Evolutionary conservation across 2,329 filamentous ascomycete genomes (phyloP).

Genomic region (Myriosclerotinia curreyana): DNA sequence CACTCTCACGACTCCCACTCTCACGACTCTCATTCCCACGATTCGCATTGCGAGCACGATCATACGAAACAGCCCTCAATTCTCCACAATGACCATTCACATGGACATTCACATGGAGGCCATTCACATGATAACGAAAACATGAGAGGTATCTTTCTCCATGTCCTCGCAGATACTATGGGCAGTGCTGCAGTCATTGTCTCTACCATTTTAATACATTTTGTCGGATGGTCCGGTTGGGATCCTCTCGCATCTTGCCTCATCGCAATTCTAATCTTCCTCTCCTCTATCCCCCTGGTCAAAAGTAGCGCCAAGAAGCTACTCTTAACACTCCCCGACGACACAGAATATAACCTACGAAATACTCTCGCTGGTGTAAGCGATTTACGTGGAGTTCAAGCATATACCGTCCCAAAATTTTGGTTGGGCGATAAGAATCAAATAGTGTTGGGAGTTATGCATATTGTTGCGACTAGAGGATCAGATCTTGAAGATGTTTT

Average conservation of each 20-base stretch:
- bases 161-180: slow-evolving; percentile 90
- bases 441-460: slow-evolving; percentile 76
- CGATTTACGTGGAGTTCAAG: slow-evolving; percentile 76
- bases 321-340: slow-evolving; percentile 78
- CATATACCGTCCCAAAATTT: slow-evolving; percentile 84
- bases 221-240: slow-evolving; percentile 88
- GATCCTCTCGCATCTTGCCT: slow-evolving; percentile 91
- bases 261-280: slow-evolving; percentile 88
- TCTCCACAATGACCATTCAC: slow-evolving; percentile 38
- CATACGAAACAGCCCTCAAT: slow-evolving; percentile 23
- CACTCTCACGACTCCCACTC: slow-evolving; percentile 30
- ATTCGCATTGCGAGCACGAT: slow-evolving; percentile 33
- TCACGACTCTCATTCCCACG: not conserved
- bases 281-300: slow-evolving; percentile 87
- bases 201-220: slow-evolving; percentile 82
- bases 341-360: slow-evolving; percentile 82
- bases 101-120: slow-evolving; percentile 36
- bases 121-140: slow-evolving; percentile 83
- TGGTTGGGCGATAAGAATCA: slow-evolving; percentile 75
- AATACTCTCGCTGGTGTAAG: slow-evolving; percentile 81
- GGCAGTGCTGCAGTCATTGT: slow-evolving; percentile 93
- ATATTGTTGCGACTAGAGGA: slow-evolving; percentile 71
- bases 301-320: slow-evolving; percentile 78
- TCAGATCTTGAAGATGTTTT: slow-evolving; percentile 80
- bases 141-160: slow-evolving; percentile 95